phyloP scores from a whole-genome alignment of 192 early-diverging fungal species.

The Coemansia sp. region DNA sequence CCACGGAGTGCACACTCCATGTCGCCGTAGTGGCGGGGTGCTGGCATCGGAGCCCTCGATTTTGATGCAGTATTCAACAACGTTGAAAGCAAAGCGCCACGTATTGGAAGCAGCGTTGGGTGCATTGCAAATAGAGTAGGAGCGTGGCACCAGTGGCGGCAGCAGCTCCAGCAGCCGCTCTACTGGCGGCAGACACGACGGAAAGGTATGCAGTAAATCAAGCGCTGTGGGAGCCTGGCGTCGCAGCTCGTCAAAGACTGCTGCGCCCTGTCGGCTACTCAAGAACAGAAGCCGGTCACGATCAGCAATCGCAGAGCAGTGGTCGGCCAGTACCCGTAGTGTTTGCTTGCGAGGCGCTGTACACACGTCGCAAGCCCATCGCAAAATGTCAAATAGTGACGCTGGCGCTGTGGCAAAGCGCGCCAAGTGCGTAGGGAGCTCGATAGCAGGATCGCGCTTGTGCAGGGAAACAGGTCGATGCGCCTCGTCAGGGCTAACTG shows the following conservation, averaged over 20 bases:
- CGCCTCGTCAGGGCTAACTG: constrained; percentile 40
- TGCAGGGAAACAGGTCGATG: constrained; percentile 13
- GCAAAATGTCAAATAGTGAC: constrained; percentile 64
- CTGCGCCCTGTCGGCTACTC: constrained; percentile 71
- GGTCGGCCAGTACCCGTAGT: constrained; percentile 79
- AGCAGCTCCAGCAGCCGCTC: constrained; percentile 73
- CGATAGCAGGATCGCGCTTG: constrained; percentile 46
- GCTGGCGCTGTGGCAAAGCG: constrained; percentile 20
- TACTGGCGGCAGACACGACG: constrained; percentile 64
- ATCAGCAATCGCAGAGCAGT: constrained; percentile 66
- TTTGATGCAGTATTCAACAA: constrained; percentile 65
- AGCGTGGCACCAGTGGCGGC: constrained; percentile 77
- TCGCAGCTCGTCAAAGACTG: constrained; percentile 66
- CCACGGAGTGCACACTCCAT: constrained; percentile 80
- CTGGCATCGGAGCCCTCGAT: constrained; percentile 19
- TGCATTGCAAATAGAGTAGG: constrained; percentile 82
- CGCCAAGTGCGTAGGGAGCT: constrained; percentile 30
- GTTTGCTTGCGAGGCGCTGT: constrained; percentile 74
- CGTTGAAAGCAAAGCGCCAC: constrained; percentile 84
- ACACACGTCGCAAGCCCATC: constrained; percentile 74
- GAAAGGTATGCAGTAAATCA: constrained; percentile 80
- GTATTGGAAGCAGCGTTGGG: constrained; percentile 51
- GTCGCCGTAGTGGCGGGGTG: constrained; percentile 17
- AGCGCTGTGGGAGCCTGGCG: constrained; percentile 70
- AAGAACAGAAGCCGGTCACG: constrained; percentile 76